Evolutionary conservation across 164 flowering plant species (phyloP), one percentile per base, ranked within the genome.

Genomic region (Sedum album): DNA sequence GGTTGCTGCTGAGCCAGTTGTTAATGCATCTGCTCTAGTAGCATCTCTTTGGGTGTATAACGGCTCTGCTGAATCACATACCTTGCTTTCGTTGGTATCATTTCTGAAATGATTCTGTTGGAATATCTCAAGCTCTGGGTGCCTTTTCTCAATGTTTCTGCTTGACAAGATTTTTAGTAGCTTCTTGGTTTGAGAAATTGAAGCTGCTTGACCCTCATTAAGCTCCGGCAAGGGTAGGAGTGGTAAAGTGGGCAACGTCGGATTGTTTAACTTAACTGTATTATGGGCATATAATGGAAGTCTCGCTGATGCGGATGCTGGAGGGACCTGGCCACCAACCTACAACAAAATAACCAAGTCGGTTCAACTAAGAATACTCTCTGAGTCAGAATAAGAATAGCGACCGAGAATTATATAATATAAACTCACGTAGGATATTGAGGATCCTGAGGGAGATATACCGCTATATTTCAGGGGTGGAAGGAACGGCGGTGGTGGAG

Each of bases 351-450:
- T 23, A 1, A 2, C 14, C 31, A 14, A 53, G 8, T 21, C 26
- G 23, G 11, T 21, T 11, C 25, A n/a, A 21, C n/a, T 49, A 5
- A 20, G 5, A 21, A 2, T 49, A 49, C 7, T 5, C 57, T 20
- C 23, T 49, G 20, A 5, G 51, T 46, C 5, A 4, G 42, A 20
- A 62, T 4, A 26, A n/a, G 9, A 62, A 31, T 17, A 62, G 13
- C 39, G 10, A 62, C 44, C 11, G 13, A 26, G 30, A 26, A 26
- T 28, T 2, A 57, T 5, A 57, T 57, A 62, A 18, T 60, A 11
- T 14, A n/a, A 70, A 74, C 76, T 74, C 53, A 90, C 96, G 78
- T 85, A 82, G 73, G 66, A 80, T 0, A 87, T 76, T 2, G 83
- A 81, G 13, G 73, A 57, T 26, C 31, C 48, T 0, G 86, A 71